Conservation (phyloP, 441 rosid species). For the Hura crepitans region DNA sequence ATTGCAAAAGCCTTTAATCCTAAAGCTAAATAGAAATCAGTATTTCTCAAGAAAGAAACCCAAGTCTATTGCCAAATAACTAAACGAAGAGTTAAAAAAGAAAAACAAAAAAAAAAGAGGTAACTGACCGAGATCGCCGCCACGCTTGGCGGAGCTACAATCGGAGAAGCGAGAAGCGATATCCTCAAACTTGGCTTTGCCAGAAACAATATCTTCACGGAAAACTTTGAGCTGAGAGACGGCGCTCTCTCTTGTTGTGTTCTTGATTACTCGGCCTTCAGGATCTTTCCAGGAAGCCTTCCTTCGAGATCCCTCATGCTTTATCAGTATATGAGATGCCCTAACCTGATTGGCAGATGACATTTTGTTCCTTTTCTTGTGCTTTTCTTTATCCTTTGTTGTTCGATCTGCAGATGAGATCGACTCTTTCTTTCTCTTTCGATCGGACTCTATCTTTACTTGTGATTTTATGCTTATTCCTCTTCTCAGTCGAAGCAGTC, state of each 20-base stretch:
- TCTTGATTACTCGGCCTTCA: slow-evolving; percentile 63
- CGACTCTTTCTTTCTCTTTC: slow-evolving; percentile 60
- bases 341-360: slow-evolving; percentile 53
- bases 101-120: not conserved
- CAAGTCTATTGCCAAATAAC: not conserved
- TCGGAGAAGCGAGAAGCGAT: slow-evolving; percentile 73
- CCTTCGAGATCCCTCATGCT: slow-evolving; percentile 89
- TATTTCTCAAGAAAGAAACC: not conserved
- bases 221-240: slow-evolving; percentile 63
- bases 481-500: no score
- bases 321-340: slow-evolving; percentile 86
- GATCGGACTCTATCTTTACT: slow-evolving; percentile 65
- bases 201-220: slow-evolving; percentile 73
- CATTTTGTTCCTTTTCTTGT: slow-evolving; percentile 54
- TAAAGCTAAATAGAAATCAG: not conserved
- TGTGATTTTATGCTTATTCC: not conserved
- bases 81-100: not conserved
- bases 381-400: slow-evolving; percentile 21
- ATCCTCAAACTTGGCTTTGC: slow-evolving; percentile 73
- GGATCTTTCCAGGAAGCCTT: slow-evolving; percentile 98
- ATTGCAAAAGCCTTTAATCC: not conserved
- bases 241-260: slow-evolving; percentile 64
- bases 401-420: slow-evolving; percentile 51
- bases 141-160: slow-evolving; percentile 96
- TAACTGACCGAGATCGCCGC: slow-evolving; percentile 85